A percentile compares a stretch with the other conserved stretches of the same genome.
Conservation (phyloP, 495 filamentous ascomycete genomes). For the Daldinia childiae region DNA sequence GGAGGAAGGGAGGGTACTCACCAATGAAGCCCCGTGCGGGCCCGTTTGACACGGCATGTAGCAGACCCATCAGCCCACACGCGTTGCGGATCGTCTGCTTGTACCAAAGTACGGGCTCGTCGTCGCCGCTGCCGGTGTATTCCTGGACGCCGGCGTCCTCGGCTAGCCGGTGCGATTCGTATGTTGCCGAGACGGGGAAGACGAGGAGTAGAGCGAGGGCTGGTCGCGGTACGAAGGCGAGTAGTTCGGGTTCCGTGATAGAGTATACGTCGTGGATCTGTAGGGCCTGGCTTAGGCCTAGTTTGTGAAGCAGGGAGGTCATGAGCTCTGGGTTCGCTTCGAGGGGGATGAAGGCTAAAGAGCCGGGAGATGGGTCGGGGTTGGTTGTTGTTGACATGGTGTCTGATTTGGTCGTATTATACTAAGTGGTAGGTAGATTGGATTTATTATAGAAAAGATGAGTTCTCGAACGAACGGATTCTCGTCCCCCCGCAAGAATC, state of each 20-base stretch:
- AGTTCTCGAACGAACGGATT: background rate
- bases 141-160: conserved; percentile 68
- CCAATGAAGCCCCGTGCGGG: conserved; percentile 56
- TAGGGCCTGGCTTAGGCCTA: conserved; percentile 73
- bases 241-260: conserved; percentile 79
- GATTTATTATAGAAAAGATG: background rate
- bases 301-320: conserved; percentile 75
- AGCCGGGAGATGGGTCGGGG: conserved; percentile 47
- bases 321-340: conserved; percentile 82
- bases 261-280: conserved; percentile 85
- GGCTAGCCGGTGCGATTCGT: conserved; percentile 69
- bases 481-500: background rate
- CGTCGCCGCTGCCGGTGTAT: conserved; percentile 48
- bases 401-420: background rate
- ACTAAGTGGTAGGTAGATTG: background rate
- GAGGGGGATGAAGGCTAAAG: conserved; percentile 60
- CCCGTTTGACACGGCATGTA: conserved; percentile 74
- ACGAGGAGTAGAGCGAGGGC: conserved; percentile 84
- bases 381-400: conserved; percentile 47
- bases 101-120: conserved; percentile 76
- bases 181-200: conserved; percentile 77
- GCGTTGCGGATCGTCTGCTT: conserved; percentile 90
- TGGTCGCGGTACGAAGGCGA: conserved; percentile 84
- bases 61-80: conserved; percentile 83
- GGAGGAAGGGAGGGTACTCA: conserved; percentile 3